These are phyloP conservation scores for Ceratocystis eucalypticola DNA, from an alignment of 2,329 filamentous ascomycete genomes.

Conservation along the genomic window DNA sequence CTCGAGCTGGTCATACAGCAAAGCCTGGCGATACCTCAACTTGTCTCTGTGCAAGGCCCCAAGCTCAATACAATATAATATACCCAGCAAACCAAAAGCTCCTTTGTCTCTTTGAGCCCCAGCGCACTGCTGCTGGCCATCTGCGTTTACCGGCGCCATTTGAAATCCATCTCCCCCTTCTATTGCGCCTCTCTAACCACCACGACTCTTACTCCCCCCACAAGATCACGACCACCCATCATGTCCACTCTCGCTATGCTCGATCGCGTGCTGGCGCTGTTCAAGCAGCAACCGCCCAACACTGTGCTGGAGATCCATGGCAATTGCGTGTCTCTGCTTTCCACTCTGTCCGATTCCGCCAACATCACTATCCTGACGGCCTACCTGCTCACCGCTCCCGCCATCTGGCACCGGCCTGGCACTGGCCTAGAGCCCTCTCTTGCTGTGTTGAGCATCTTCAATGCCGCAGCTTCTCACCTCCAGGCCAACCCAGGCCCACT, in stretches of 20 bases:
- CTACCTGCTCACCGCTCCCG: constrained; percentile 56
- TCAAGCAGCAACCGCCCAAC: constrained; percentile 39
- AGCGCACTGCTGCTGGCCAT: neutral
- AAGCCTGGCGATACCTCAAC: too few species aligned
- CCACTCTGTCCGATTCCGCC: constrained; percentile 57
- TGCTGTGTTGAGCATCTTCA: constrained; percentile 57
- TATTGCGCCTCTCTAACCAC: neutral
- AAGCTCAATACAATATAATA: too few species aligned
- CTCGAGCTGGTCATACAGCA: too few species aligned
- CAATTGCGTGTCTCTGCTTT: constrained; percentile 53
- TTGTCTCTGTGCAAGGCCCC: too few species aligned
- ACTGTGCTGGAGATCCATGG: constrained; percentile 46
- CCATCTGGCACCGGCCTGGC: constrained; percentile 48
- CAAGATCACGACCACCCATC: constrained; percentile 19
- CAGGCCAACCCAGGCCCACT: constrained; percentile 33
- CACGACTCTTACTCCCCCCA: neutral
- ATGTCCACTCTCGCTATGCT: constrained; percentile 55
- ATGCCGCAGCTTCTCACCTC: constrained; percentile 47
- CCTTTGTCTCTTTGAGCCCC: neutral
- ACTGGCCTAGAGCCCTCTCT: constrained; percentile 50
- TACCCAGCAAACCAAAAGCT: too few species aligned
- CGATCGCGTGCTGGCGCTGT: constrained; percentile 49
- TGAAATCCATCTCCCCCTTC: neutral
- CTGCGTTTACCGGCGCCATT: neutral
- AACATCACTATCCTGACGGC: constrained; percentile 61